phyloP scores from a whole-genome alignment of 2,329 filamentous ascomycete genomes.

The Curvularia hawaiiensis region DNA sequence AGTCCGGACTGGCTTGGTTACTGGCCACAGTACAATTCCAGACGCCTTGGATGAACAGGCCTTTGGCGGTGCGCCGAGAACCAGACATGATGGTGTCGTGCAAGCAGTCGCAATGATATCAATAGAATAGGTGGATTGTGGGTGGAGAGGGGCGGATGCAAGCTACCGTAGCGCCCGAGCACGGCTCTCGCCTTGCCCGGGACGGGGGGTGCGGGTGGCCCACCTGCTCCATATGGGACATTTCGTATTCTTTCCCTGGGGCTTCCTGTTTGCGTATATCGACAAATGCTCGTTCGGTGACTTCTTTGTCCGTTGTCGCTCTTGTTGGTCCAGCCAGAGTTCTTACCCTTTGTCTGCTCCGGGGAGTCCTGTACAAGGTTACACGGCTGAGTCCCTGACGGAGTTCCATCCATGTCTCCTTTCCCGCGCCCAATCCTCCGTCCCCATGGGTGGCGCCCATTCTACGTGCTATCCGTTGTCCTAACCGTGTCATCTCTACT shows the following conservation, averaged over 20 bases:
- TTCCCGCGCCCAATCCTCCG: conserved; percentile 19
- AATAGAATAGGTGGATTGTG: not conserved
- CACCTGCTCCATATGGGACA: not conserved
- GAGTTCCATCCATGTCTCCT: conserved; percentile 19
- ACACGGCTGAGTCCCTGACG: not conserved
- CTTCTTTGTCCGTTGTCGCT: not conserved
- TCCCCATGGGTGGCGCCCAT: conserved; percentile 24
- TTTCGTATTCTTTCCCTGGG: not conserved
- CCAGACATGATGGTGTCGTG: conserved; percentile 23
- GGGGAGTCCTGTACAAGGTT: not conserved
- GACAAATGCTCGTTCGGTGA: not conserved
- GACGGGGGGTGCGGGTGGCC: not conserved
- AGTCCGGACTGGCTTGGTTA: not conserved
- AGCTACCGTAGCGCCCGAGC: conserved; percentile 1
- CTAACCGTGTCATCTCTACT: conserved; percentile 16
- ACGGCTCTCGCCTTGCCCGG: not conserved
- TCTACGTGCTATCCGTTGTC: conserved; percentile 20
- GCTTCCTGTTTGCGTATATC: not conserved
- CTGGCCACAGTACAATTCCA: conserved; percentile 33
- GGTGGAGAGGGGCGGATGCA: not conserved
- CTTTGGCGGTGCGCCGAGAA: conserved; percentile 18
- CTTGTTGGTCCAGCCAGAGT: not conserved
- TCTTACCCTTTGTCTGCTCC: not conserved
- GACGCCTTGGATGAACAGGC: conserved; percentile 30
- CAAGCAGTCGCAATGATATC: not conserved